Percentiles rank a stretch among this genome's conserved stretches.
phyloP scores from a whole-genome alignment of 2,329 filamentous ascomycete genomes.

The Colletotrichum sansevieriae region DNA sequence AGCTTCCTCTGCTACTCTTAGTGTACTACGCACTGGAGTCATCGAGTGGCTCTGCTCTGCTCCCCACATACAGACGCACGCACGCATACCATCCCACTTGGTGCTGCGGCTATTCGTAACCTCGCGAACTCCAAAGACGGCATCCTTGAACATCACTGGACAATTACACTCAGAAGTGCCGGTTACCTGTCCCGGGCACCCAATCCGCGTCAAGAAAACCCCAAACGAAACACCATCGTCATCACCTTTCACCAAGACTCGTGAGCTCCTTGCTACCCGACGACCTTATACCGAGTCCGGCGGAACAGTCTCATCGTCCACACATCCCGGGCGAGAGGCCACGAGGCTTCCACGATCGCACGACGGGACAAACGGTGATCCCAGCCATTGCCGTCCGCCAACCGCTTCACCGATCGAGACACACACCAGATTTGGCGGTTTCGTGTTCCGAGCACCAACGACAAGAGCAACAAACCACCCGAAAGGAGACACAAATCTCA shows the following conservation, averaged over 20 bases:
- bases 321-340: conserved; percentile 37
- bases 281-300: conserved; percentile 16
- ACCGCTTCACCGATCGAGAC: conserved; percentile 15
- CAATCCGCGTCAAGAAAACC: conserved; percentile 28
- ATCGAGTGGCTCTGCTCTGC: conserved; percentile 13
- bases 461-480: conserved; percentile 11
- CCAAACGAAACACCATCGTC: conserved; percentile 20
- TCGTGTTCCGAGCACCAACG: background rate
- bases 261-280: conserved; percentile 29
- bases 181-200: conserved; percentile 31
- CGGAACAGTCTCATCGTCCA: conserved; percentile 3
- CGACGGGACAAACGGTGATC: conserved; percentile 37
- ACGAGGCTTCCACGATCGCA: conserved; percentile 40
- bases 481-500: conserved; percentile 8
- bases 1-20: too few species aligned
- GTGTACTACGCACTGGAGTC: background rate
- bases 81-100: conserved; percentile 19
- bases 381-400: conserved; percentile 31
- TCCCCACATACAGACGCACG: conserved; percentile 7
- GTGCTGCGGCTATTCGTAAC: conserved; percentile 26
- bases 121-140: background rate
- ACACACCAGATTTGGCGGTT: conserved; percentile 10
- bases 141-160: conserved; percentile 25
- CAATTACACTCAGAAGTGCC: conserved; percentile 29
- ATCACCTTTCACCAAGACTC: conserved; percentile 16